Conservation (phyloP, 805 yeast genomes). For the Kodamaea nitidulidarum region DNA sequence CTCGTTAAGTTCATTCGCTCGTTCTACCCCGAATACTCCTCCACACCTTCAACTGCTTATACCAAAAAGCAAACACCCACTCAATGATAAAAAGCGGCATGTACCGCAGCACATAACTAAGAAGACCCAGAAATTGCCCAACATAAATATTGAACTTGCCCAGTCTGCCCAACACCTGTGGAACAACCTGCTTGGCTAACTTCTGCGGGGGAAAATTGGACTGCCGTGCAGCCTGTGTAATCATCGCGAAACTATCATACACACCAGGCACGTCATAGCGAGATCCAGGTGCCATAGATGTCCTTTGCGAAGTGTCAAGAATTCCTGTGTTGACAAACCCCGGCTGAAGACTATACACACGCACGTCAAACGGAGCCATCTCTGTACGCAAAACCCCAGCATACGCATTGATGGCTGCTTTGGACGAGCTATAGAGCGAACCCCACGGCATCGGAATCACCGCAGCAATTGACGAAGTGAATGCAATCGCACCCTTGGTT, state of each 20-base stretch:
- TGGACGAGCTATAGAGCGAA: slow-evolving; percentile 32
- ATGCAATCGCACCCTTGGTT: slow-evolving; percentile 33
- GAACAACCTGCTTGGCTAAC: slow-evolving; percentile 24
- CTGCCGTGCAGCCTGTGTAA: slow-evolving; percentile 22
- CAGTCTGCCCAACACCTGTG: slow-evolving; percentile 14
- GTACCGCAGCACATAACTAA: slow-evolving; percentile 17
- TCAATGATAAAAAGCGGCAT: slow-evolving; percentile 26
- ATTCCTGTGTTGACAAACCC: slow-evolving; percentile 39
- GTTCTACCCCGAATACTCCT: slow-evolving; percentile 6
- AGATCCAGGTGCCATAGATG: slow-evolving; percentile 12
- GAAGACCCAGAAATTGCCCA: slow-evolving; percentile 21
- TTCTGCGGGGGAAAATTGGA: slow-evolving; percentile 18
- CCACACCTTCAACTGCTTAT: slow-evolving; percentile 24
- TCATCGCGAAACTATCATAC: slow-evolving; percentile 16
- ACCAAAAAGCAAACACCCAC: slow-evolving; percentile 17
- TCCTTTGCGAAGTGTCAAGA: slow-evolving; percentile 14
- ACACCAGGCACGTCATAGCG: slow-evolving; percentile 21
- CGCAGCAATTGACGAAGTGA: slow-evolving; percentile 34
- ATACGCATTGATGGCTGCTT: slow-evolving; percentile 37
- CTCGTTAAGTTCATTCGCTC: neutral
- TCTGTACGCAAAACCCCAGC: slow-evolving; percentile 33
- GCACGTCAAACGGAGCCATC: slow-evolving; percentile 35
- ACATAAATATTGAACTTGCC: slow-evolving; percentile 26
- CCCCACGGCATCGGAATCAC: slow-evolving; percentile 31
- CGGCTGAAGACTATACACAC: slow-evolving; percentile 35